A percentile compares a stretch with the other conserved stretches of the same genome.
These are phyloP conservation scores for Colletotrichum liriopes DNA, from an alignment of 2,329 filamentous ascomycete species.

Conservation along the genomic window DNA sequence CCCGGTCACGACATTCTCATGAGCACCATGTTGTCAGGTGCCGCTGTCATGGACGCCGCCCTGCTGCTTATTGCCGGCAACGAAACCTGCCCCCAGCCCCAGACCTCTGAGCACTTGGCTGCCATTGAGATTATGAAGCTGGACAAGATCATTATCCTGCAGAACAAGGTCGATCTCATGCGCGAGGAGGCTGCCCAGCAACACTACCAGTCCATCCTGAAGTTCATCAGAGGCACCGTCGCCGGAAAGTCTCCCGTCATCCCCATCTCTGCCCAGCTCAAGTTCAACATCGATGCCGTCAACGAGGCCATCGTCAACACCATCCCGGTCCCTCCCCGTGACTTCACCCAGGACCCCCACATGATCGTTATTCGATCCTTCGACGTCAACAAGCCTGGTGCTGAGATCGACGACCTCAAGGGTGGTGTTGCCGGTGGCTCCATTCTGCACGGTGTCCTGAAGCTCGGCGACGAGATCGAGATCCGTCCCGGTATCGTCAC, in stretches of 20 bases:
- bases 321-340: constrained; percentile 91
- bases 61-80: constrained; percentile 97
- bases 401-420: constrained; percentile 98
- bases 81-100: constrained; percentile 97
- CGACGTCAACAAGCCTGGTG: constrained; percentile 99
- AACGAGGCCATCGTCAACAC: constrained; percentile 96
- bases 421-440: constrained; percentile 98
- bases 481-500: constrained; percentile 99
- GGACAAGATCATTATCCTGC: constrained; percentile 98
- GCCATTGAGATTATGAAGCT: constrained; percentile 99
- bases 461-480: constrained; percentile 98
- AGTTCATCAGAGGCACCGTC: constrained; percentile 98
- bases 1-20: constrained; percentile 99
- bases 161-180: constrained; percentile 99
- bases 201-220: constrained; percentile 97
- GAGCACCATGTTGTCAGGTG: constrained; percentile 99
- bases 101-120: constrained; percentile 98
- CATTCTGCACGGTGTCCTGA: constrained; percentile 96
- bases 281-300: constrained; percentile 99
- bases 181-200: constrained; percentile 92
- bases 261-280: constrained; percentile 96
- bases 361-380: constrained; percentile 99
- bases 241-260: constrained; percentile 96
- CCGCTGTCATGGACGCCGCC: constrained; percentile 99
- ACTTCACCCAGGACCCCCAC: constrained; percentile 93